Conservation (phyloP, 164 flowering plant species). For the Kingdonia uniflora region DNA sequence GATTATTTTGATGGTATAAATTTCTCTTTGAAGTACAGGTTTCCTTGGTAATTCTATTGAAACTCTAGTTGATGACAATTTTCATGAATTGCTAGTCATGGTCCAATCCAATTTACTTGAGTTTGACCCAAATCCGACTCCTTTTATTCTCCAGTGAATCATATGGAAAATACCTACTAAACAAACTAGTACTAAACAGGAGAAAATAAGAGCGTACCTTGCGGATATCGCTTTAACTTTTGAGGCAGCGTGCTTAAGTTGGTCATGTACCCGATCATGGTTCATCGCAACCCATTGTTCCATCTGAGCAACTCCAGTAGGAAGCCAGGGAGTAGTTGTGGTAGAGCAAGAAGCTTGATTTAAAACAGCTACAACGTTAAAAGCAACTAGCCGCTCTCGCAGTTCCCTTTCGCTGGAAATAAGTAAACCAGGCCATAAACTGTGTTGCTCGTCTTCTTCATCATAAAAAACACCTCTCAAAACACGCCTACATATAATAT, state of each 20-base stretch:
- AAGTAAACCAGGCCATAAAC: slow-evolving; percentile 47
- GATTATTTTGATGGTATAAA: too few species aligned
- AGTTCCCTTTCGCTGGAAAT: slow-evolving; percentile 53
- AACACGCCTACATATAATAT: slow-evolving; percentile 55
- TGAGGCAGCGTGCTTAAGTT: slow-evolving; percentile 31
- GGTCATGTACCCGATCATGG: slow-evolving; percentile 22
- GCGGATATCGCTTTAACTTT: slow-evolving; percentile 24
- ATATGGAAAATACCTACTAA: background rate
- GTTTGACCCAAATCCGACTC: background rate
- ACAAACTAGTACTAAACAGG: too few species aligned
- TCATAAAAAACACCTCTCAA: slow-evolving; percentile 8
- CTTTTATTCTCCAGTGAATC: background rate
- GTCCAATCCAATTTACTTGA: background rate
- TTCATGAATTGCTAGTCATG: too few species aligned
- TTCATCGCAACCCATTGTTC: slow-evolving; percentile 51
- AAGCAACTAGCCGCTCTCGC: slow-evolving; percentile 59
- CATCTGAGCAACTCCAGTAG: slow-evolving; percentile 71
- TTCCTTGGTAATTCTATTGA: too few species aligned
- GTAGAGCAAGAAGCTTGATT: slow-evolving; percentile 17
- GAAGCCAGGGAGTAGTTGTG: slow-evolving; percentile 30
- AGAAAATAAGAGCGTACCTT: slow-evolving; percentile 29
- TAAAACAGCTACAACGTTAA: slow-evolving; percentile 35
- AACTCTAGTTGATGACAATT: too few species aligned
- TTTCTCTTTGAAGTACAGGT: too few species aligned
- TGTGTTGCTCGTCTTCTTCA: slow-evolving; percentile 23